A percentile compares a stretch with the other conserved stretches of the same genome.
Conservation (phyloP, 306 rosid genomes). For the Inga oerstediana region DNA sequence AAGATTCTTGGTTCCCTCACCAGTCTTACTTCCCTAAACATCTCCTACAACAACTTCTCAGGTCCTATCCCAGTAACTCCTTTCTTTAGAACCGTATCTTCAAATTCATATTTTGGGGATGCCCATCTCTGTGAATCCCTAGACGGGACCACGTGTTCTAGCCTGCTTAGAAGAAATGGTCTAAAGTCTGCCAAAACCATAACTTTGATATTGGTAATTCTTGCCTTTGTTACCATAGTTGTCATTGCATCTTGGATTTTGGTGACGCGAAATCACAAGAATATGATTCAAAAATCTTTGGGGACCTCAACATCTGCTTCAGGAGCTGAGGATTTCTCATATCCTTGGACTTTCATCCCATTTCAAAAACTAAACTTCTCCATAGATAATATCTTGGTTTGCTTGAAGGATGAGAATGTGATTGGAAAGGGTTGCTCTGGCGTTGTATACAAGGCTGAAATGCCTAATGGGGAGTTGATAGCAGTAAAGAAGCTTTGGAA, state of each 20-base stretch:
- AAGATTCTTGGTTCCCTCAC: slow-evolving; percentile 75
- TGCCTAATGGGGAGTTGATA: slow-evolving; percentile 76
- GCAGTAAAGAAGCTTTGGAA: slow-evolving; percentile 98
- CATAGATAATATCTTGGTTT: slow-evolving; percentile 78
- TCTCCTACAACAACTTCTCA: slow-evolving; percentile 88
- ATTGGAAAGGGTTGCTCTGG: slow-evolving; percentile 96
- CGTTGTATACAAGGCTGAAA: slow-evolving; percentile 80
- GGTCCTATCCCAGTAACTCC: slow-evolving; percentile 92
- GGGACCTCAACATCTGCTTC: slow-evolving; percentile 46
- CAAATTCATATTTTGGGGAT: slow-evolving; percentile 65
- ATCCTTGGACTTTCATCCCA: slow-evolving; percentile 98
- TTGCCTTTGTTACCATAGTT: slow-evolving; percentile 64
- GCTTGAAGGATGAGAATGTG: slow-evolving; percentile 88
- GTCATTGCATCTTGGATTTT: slow-evolving; percentile 80
- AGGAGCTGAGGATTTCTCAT: slow-evolving; percentile 93
- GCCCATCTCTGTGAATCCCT: slow-evolving; percentile 66
- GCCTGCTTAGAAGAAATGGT: slow-evolving; percentile 50
- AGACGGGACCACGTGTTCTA: slow-evolving; percentile 86
- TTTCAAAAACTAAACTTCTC: slow-evolving; percentile 88
- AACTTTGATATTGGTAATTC: slow-evolving; percentile 56
- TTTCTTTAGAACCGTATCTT: slow-evolving; percentile 74
- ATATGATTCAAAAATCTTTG: slow-evolving; percentile 55
- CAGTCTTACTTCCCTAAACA: slow-evolving; percentile 80
- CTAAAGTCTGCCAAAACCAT: slow-evolving; percentile 68
- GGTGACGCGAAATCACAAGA: slow-evolving; percentile 56